Conservation (phyloP, 2,329 filamentous ascomycete genomes). For the Gnomoniopsis sp. region DNA sequence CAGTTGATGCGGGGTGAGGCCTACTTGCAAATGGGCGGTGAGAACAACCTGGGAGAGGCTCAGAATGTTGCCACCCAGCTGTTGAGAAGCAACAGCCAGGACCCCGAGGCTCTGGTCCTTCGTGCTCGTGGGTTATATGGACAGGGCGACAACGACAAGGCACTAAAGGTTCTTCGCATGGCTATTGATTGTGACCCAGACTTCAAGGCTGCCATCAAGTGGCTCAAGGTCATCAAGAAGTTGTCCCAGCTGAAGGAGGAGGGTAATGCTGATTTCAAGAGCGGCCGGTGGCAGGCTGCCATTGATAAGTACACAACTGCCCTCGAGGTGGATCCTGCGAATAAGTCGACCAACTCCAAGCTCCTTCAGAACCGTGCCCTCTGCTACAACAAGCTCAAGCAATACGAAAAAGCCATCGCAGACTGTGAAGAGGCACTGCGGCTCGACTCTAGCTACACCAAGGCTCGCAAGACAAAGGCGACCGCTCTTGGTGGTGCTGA, state of each 20-base stretch:
- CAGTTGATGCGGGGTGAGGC: constrained; percentile 88
- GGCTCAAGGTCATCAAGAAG: constrained; percentile 85
- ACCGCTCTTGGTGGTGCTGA: constrained; percentile 83
- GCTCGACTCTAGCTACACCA: constrained; percentile 80
- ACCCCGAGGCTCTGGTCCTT: constrained; percentile 89
- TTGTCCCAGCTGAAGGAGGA: constrained; percentile 91
- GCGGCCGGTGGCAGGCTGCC: constrained; percentile 72
- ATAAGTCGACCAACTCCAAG: constrained; percentile 93
- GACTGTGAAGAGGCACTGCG: constrained; percentile 84
- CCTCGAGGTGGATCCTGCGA: constrained; percentile 78
- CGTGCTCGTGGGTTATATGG: constrained; percentile 84
- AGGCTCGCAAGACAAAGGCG: constrained; percentile 90
- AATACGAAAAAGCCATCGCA: constrained; percentile 74
- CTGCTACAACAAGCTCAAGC: constrained; percentile 78
- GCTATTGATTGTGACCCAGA: constrained; percentile 90
- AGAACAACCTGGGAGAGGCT: constrained; percentile 85
- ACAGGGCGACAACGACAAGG: constrained; percentile 93
- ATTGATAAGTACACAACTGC: constrained; percentile 82
- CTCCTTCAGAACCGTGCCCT: constrained; percentile 90
- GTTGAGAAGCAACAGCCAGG: constrained; percentile 80
- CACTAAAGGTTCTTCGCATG: constrained; percentile 86
- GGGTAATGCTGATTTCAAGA: constrained; percentile 88
- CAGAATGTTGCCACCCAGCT: constrained; percentile 89
- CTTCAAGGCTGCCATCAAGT: constrained; percentile 83
- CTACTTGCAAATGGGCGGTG: constrained; percentile 86